Base-by-base conservation (phyloP, 345 rosid genomes). In the Kandelia obovata region DNA sequence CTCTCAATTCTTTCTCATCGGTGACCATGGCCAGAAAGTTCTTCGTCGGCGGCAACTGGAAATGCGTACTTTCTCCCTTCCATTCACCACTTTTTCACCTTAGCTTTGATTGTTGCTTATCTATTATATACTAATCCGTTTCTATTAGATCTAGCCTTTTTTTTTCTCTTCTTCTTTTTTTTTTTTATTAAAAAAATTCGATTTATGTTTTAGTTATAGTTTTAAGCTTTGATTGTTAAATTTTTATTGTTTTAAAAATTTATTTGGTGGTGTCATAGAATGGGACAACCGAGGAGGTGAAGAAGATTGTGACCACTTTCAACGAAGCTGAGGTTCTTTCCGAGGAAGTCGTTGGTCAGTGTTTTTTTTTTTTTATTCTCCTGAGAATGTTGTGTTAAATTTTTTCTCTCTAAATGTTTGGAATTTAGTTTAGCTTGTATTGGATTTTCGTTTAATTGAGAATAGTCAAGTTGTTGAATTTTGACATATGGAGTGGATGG, bases 211-310 rank as follows among this genome's bases (percentile, higher is more conserved):
- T 35, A 43, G 2, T 37, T 17, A 6, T 62, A 37, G 13, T 37
- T 58, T 47, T 23, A 2, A 32, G 35, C 35, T 6, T 34, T 34
- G 7, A 34, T 34, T 6, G 1, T 1, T 7, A 34, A 34, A 34
- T 1, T 6, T 37, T 51, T 23, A 2, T n/a, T 56, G 5, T 28
- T 51, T 31, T 1, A 23, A n/a, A 2, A 0, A 2, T 43, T 11
- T 13, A 34, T 10, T 0, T 43, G 46, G 46, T 39, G 69, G 57
- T 9, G 53, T 64, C 73, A 62, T 76, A 88, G 91, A 88, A 86
- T 80, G 94, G 94, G 52, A 80, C 94, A n/a, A 61, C 72, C 67
- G 88, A 88, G 35, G 91, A 88, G 67, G 91, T 86, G 72, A 85
- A 86, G 83, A 86, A 82, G 89, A 84, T 88, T 61, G 84, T 89